These are phyloP conservation scores for sorghum (Sorghum bicolor) DNA, from an alignment of 176 grass and related monocot genomes.

Conservation along the genomic window DNA sequence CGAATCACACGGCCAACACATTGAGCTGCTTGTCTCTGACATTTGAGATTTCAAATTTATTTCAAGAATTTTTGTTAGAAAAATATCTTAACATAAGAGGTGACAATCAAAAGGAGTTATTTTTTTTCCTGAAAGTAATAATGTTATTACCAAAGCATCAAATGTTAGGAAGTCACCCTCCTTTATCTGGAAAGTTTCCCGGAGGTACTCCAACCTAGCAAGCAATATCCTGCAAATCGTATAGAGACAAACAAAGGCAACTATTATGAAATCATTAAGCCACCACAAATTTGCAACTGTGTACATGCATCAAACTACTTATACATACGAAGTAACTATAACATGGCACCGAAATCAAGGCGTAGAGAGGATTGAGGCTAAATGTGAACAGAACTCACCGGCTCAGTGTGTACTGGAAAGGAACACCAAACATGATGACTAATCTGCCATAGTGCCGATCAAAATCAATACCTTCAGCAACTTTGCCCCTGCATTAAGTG, in stretches of 20 bases:
- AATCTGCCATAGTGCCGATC: slow-evolving; percentile 97
- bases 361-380: not conserved
- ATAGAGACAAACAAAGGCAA: not conserved
- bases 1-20: no score
- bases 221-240: slow-evolving; percentile 73
- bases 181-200: slow-evolving; percentile 96
- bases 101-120: not conserved
- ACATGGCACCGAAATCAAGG: not conserved
- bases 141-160: slow-evolving; percentile 76
- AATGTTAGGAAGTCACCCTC: slow-evolving; percentile 97
- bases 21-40: no score
- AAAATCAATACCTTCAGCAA: slow-evolving; percentile 99
- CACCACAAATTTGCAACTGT: not conserved
- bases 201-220: slow-evolving; percentile 94
- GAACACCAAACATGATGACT: slow-evolving; percentile 98
- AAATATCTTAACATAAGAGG: not conserved
- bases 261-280: not conserved
- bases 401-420: slow-evolving; percentile 96
- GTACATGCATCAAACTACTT: not conserved
- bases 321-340: not conserved
- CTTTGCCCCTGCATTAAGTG: slow-evolving; percentile 71
- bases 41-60: not conserved
- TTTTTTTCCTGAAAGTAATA: slow-evolving; percentile 7
- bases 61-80: slow-evolving; percentile 11
- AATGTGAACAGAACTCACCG: slow-evolving; percentile 51